Base-by-base conservation (phyloP, 768 basidiomycete genomes). In the Tremella mesenterica region DNA sequence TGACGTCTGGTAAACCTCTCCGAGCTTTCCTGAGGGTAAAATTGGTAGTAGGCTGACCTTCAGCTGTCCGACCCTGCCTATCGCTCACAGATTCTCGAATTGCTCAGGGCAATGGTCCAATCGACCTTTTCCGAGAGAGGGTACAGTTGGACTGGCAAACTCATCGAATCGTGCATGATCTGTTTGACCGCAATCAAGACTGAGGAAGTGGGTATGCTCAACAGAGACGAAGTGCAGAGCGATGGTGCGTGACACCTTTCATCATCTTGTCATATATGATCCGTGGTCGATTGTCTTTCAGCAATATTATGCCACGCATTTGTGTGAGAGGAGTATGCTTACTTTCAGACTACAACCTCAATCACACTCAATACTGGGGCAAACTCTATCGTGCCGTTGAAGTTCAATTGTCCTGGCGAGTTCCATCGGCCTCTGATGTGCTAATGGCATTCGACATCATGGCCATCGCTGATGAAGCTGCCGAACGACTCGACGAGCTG, bases 341-440 rank as follows among this genome's bases (percentile, higher is more conserved):
- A 41, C 38, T 18, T 10, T 8, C 61, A 86, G 86, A 85, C 20
- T 86, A 88, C 73, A 77, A 79, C 44, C 70, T 74, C 48, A 82
- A 81, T 51, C 85, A 88, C 63, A 82, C 86, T 70, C 77, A 76
- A 18, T 78, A 81, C 61, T 91, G 88, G 88, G 89, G 88, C 7
- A 85, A 86, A 63, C 69, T 84, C 12, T 89, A 86, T 71, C 76
- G 76, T 20, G 76, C 81, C 12, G 78, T 81, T 38, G 84, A 90
- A 30, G 80, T 89, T 56, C 79, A 79, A 71, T 85, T 87, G 63
- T 83, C 88, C 0, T 93, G 88, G 89, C 87, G 90, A 72, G 78
- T 84, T 6, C 87, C 90, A 0, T 76, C 76, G 36, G 67, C 73
- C 0, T 77, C 78, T n/a, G 88, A 91, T 70, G 81, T 91, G 57